phyloP scores from a whole-genome alignment of 2,329 filamentous ascomycete species.

The Metarhizium humberi region DNA sequence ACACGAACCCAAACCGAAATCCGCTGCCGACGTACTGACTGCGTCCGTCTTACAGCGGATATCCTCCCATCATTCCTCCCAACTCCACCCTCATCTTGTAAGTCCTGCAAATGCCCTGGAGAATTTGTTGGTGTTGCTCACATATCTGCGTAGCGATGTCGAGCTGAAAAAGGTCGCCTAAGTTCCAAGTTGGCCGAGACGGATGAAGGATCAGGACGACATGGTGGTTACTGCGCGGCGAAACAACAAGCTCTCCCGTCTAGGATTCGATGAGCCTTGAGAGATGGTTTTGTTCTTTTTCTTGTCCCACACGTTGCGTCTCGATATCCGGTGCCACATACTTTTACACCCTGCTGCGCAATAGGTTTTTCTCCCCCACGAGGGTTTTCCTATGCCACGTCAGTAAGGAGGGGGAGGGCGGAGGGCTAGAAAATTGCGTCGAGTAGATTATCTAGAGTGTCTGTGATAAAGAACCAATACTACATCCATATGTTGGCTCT shows the following conservation, averaged over 20 bases:
- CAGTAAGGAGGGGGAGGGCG: too few species aligned
- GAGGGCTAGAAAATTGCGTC: too few species aligned
- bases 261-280: too few species aligned
- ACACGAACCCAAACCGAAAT: not conserved
- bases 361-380: too few species aligned
- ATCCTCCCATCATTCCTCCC: slow-evolving; percentile 67
- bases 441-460: too few species aligned
- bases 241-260: not conserved
- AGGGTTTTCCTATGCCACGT: too few species aligned
- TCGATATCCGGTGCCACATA: too few species aligned
- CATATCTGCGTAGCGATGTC: slow-evolving; percentile 2
- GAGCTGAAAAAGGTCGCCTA: slow-evolving; percentile 6
- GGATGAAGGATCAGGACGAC: not conserved
- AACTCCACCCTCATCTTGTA: slow-evolving; percentile 48
- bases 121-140: not conserved
- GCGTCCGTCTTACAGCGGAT: slow-evolving; percentile 48
- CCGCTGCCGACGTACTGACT: not conserved
- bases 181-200: not conserved
- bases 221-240: not conserved
- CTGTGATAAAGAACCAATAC: too few species aligned
- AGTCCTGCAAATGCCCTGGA: not conserved
- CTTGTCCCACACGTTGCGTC: too few species aligned
- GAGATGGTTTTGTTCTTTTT: too few species aligned
- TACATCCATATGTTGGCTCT: too few species aligned
- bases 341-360: too few species aligned